Conservation (phyloP, 257 asterid genomes). For the Solanum dulcamara region DNA sequence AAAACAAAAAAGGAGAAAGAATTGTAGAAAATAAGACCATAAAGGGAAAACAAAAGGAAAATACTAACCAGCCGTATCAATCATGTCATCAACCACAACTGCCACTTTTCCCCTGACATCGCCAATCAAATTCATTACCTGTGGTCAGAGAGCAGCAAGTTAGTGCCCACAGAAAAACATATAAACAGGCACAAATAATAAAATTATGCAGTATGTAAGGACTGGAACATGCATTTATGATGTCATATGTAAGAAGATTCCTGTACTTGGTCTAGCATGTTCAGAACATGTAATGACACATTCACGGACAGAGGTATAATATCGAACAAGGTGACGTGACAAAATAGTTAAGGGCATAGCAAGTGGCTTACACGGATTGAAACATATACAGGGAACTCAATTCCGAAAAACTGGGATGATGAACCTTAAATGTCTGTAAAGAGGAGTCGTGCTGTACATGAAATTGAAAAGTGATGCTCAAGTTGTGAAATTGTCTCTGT, state of each 20-base stretch:
- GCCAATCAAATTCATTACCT: constrained; percentile 95
- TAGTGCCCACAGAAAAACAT: not conserved
- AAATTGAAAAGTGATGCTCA: not conserved
- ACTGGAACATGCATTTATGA: not conserved
- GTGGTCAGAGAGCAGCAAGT: constrained; percentile 1
- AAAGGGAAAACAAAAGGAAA: not conserved
- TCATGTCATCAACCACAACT: constrained; percentile 96
- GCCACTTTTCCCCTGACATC: constrained; percentile 94
- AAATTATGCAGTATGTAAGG: not conserved
- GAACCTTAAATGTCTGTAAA: not conserved
- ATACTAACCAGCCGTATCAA: constrained; percentile 80
- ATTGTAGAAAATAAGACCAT: not conserved
- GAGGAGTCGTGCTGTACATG: not conserved
- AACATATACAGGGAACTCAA: not conserved
- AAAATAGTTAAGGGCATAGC: not conserved
- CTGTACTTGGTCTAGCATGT: not conserved
- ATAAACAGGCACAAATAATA: not conserved
- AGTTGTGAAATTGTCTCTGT: not conserved
- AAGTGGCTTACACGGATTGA: not conserved
- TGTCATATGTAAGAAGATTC: not conserved
- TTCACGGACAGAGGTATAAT: not conserved
- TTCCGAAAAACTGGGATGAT: not conserved
- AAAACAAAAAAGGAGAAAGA: not conserved
- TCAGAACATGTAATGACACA: not conserved
- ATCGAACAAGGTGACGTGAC: not conserved